Evolutionary conservation across 306 rosid genomes (phyloP), one percentile per base, ranked within the genome.

Genomic region (Gillenia trifoliata): DNA sequence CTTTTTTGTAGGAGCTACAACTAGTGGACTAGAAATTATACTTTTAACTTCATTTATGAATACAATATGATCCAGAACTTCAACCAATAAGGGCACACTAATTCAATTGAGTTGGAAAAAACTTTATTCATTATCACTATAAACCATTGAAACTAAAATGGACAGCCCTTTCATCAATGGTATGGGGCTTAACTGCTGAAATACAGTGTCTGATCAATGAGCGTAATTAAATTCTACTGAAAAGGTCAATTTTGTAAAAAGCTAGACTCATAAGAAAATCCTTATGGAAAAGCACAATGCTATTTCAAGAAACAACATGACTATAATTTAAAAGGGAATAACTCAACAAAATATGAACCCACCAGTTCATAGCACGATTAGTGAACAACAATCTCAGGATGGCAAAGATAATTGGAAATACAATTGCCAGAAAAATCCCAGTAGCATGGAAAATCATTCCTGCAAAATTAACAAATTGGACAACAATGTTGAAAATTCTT

Each of bases 291-390:
- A 63, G 28, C 49, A 55, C 13, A 26, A 34, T 2, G 36, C 49
- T 49, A 36, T 9, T 67, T 6, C 10, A n/a, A 41, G 43, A 70
- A 25, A 34, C 9, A 70, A 50, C 17, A 65, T 28, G 71, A 55
- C 20, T 28, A 68, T 65, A 26, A 56, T 33, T 38, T 64, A 43
- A 47, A 45, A 30, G 49, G 22, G 56, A 17, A 49, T 19, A 57
- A 16, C n/a, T 38, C 57, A 25, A 64, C 17, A 72, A 77, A n/a
- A 36, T 17, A 77, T 23, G 62, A 68, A 84, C 91, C 67, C 86
- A 95, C 98, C 99, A 95, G 85, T 89, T 83, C 99, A 95, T 95
- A 40, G 98, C 85, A 59, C 77, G 82, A 70, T 85, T 84, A 60
- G 91, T 71, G 76, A 95, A 81, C 77, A 78, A 63, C 81, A 92